Conservation (phyloP, 345 rosid genomes). For the Barbarea vulgaris region DNA sequence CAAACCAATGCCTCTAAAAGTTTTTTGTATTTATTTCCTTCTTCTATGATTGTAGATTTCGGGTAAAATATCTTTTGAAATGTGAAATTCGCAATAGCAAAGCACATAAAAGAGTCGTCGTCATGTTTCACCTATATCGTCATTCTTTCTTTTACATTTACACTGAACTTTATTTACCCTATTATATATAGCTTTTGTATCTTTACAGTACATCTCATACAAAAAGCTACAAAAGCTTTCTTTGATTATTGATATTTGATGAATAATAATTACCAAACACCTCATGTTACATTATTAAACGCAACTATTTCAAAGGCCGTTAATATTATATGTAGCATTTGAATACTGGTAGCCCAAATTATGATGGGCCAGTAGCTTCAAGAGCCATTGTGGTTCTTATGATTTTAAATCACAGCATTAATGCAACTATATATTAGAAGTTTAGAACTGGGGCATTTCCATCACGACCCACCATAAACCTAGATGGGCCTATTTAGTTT, state of each 20-base stretch:
- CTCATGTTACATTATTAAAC: background rate
- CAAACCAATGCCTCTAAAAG: slow-evolving; percentile 33
- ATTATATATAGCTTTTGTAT: background rate
- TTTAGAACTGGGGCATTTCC: background rate
- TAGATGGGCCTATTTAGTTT: background rate
- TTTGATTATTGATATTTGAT: background rate
- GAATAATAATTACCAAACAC: background rate
- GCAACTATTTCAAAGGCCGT: no score
- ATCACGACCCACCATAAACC: background rate
- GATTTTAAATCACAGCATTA: background rate
- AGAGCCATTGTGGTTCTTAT: background rate
- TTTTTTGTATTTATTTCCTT: background rate
- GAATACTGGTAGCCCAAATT: background rate
- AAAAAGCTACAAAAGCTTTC: background rate
- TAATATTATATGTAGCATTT: no score
- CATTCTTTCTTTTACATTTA: background rate
- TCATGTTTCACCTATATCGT: background rate
- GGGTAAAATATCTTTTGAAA: slow-evolving; percentile 9
- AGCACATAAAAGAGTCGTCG: background rate
- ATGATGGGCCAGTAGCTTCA: background rate
- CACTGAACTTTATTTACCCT: background rate
- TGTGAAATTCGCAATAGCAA: background rate
- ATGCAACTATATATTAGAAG: background rate
- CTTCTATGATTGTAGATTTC: background rate
- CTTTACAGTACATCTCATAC: background rate